These are phyloP conservation scores for Sutorius australiensis DNA, from an alignment of 768 basidiomycete genomes.

Conservation along the genomic window DNA sequence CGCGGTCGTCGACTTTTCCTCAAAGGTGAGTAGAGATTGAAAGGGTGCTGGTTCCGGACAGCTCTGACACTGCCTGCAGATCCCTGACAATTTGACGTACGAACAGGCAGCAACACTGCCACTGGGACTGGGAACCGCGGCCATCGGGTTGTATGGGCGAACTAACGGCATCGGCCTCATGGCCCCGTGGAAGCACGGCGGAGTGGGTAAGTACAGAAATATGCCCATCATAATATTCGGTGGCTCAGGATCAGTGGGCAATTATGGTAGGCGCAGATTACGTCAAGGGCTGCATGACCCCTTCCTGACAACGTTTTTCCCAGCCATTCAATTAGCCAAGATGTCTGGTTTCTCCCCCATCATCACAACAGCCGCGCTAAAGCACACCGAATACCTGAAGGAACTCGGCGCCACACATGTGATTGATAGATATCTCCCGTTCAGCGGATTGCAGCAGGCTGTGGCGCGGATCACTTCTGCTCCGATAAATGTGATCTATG, in stretches of 20 bases:
- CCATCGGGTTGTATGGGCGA: conserved; percentile 45
- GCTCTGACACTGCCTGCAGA: conserved; percentile 30
- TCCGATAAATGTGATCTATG: conserved; percentile 35
- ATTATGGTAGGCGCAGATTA: conserved; percentile 38
- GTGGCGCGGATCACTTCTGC: conserved; percentile 36
- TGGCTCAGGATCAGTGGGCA: conserved; percentile 47
- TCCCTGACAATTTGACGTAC: conserved; percentile 44
- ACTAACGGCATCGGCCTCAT: conserved; percentile 40
- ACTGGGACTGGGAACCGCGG: conserved; percentile 46
- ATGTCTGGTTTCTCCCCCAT: conserved; percentile 39
- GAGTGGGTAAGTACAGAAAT: conserved; percentile 39
- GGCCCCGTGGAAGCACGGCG: conserved; percentile 36
- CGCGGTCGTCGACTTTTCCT: conserved; percentile 36
- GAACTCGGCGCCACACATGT: conserved; percentile 33
- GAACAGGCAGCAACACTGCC: conserved; percentile 50
- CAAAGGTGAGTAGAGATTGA: conserved; percentile 33
- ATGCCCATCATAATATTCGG: conserved; percentile 47
- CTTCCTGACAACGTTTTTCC: conserved; percentile 13
- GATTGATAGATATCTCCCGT: conserved; percentile 31
- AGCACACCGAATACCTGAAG: conserved; percentile 34
- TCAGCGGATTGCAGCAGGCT: conserved; percentile 31
- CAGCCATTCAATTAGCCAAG: conserved; percentile 39
- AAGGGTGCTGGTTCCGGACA: background rate
- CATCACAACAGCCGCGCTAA: conserved; percentile 34
- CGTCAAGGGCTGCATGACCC: conserved; percentile 5